Percentiles rank a stretch among this genome's conserved stretches.
phyloP scores from a whole-genome alignment of 176 grass and related monocot species.

The Oryza meyeriana region DNA sequence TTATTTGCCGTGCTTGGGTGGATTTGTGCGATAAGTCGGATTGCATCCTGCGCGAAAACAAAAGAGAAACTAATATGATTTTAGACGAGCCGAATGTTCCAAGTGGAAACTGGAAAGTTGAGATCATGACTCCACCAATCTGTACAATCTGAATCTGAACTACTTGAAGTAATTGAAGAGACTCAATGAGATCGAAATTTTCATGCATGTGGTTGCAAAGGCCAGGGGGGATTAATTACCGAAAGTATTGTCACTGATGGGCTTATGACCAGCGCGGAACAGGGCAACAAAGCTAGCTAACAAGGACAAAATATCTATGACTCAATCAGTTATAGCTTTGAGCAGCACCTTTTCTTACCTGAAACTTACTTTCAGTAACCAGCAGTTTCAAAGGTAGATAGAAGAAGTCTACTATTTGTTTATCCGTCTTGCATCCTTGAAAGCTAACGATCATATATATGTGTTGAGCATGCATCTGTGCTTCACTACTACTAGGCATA shows the following conservation, averaged over 20 bases:
- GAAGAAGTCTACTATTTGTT: neutral
- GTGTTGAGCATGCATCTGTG: neutral
- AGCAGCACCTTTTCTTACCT: neutral
- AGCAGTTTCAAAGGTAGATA: neutral
- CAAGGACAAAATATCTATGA: too few species aligned
- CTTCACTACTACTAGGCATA: neutral
- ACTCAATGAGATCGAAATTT: neutral
- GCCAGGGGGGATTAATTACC: neutral
- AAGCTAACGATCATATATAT: neutral
- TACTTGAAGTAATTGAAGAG: neutral
- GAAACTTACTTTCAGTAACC: neutral
- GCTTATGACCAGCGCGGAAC: neutral
- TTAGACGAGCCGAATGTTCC: neutral
- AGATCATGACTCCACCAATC: neutral
- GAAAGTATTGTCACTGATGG: neutral
- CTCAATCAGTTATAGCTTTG: neutral
- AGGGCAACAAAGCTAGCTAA: neutral
- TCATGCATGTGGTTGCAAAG: neutral
- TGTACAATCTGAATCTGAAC: neutral
- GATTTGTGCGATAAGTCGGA: neutral
- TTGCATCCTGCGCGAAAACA: neutral
- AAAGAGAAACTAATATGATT: neutral
- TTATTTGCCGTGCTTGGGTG: neutral
- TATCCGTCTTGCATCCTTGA: too few species aligned
- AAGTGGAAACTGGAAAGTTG: neutral